A percentile compares a stretch with the other conserved stretches of the same genome.
Evolutionary conservation across 352 stramenopile genomes (phyloP).

Genomic region (Stephanocyclus meneghinianus): DNA sequence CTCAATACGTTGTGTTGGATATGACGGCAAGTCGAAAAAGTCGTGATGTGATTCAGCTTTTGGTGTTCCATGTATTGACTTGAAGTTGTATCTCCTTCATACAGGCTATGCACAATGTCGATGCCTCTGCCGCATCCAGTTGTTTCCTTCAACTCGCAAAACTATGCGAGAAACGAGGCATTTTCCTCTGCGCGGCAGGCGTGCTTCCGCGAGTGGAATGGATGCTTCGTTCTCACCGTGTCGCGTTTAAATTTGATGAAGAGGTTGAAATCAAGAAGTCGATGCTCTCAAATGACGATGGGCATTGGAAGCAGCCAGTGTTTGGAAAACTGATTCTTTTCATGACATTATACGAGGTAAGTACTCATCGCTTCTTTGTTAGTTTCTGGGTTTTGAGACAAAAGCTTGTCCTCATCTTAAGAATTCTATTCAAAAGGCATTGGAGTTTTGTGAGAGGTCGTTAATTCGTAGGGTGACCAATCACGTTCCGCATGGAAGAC

Average conservation of each 20-base stretch:
- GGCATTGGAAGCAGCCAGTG: background rate
- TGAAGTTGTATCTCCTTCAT: background rate
- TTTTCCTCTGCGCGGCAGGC: conserved; percentile 69
- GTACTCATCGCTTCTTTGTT: background rate
- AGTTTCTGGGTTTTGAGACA: background rate
- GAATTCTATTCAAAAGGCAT: conserved; percentile 10
- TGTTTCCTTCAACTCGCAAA: conserved; percentile 79
- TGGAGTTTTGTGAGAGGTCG: conserved; percentile 45
- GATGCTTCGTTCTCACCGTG: conserved; percentile 71
- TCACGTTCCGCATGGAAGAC: conserved; percentile 15
- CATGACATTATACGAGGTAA: conserved; percentile 41
- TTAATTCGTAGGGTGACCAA: conserved; percentile 24
- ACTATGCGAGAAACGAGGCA: conserved; percentile 64
- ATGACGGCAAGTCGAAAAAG: conserved; percentile 24
- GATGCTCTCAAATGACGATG: conserved; percentile 24
- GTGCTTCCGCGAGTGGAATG: conserved; percentile 65
- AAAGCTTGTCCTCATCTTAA: background rate
- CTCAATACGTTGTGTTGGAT: conserved; percentile 75
- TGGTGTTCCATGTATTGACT: background rate
- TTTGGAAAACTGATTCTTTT: conserved; percentile 42
- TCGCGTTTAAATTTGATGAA: conserved; percentile 52
- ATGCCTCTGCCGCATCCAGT: conserved; percentile 67
- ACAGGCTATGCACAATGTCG: conserved; percentile 58
- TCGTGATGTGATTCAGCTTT: background rate
- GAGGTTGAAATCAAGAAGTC: conserved; percentile 43